Evolutionary conservation across 306 rosid species (phyloP), one percentile per base, ranked within the genome.

Genomic region (Vicia faba): DNA sequence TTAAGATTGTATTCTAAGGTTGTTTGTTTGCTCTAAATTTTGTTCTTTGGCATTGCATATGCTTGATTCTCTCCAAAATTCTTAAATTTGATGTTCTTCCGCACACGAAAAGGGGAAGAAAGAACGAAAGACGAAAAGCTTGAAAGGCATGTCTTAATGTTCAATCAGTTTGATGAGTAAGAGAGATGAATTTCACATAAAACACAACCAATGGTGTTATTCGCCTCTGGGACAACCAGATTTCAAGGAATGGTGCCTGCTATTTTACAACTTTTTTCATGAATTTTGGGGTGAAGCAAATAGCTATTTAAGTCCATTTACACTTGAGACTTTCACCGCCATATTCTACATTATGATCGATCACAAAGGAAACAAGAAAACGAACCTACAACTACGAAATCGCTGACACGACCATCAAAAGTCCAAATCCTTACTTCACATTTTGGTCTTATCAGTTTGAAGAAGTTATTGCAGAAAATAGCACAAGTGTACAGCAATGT

Each of bases 361-460:
- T 68, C 69, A 56, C 72, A 33, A 20, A 3, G 14, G 33, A 61
- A 57, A 64, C 8, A 45, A 45, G 51, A 29, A 33, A 78, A 40
- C 53, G 45, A 39, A 15, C 64, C 66, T 39, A 65, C 41, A 66
- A 54, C 69, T 31, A 70, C 5, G 70, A 74, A 61, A 49, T 58
- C 36, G 19, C 13, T 41, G 43, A 68, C 31, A 40, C 13, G 75
- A 36, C 64, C 53, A 51, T 65, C 66, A 56, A 75, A 31, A 59
- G 16, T 26, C 68, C 23, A 64, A 45, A 33, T 18, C 69, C 50
- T 68, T 59, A 74, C 54, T 77, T 71, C 66, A 68, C 70, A 61
- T 69, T 51, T 73, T 80, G 74, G 61, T 76, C 78, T 74, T 49
- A 35, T 73, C 80, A 65, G 66, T 45, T 78, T 69, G 68, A 78